Percentiles rank a stretch among this genome's conserved stretches.
These are phyloP conservation scores for Wickerhamiella vanderwaltii DNA, from an alignment of 805 yeast species.

Conservation along the genomic window DNA sequence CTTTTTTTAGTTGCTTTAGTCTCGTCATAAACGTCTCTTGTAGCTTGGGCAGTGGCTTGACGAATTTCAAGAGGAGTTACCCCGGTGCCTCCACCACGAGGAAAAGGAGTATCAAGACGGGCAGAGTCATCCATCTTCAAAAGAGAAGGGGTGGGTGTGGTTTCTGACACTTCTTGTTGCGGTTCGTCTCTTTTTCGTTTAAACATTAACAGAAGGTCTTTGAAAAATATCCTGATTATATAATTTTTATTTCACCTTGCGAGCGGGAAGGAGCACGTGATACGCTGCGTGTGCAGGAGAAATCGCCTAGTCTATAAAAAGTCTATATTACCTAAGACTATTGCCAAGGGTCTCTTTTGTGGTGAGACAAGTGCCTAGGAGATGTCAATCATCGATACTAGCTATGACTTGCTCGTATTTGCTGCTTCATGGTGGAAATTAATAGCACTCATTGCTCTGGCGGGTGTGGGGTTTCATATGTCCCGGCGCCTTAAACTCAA, in stretches of 20 bases:
- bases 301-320: too few relatives aligned
- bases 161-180: background rate
- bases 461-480: background rate
- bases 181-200: conserved; percentile 11
- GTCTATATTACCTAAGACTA: too few relatives aligned
- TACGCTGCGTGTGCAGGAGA: too few relatives aligned
- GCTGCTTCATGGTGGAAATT: conserved; percentile 8
- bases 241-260: conserved; percentile 5
- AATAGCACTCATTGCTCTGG: background rate
- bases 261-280: too few relatives aligned
- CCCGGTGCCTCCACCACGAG: conserved; percentile 79
- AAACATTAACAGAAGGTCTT: conserved; percentile 3
- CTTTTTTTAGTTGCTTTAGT: conserved; percentile 24
- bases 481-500: background rate
- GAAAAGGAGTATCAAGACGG: conserved; percentile 50
- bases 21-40: conserved; percentile 49
- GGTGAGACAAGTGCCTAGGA: too few relatives aligned
- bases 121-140: conserved; percentile 4
- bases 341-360: too few relatives aligned
- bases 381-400: background rate
- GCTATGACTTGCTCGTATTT: background rate
- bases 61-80: conserved; percentile 83
- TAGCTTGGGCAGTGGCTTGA: conserved; percentile 86
- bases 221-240: conserved; percentile 7
- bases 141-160: conserved; percentile 1